Evolutionary conservation across 2,329 filamentous ascomycete species (phyloP).

Genomic region (Clonostachys rosea): DNA sequence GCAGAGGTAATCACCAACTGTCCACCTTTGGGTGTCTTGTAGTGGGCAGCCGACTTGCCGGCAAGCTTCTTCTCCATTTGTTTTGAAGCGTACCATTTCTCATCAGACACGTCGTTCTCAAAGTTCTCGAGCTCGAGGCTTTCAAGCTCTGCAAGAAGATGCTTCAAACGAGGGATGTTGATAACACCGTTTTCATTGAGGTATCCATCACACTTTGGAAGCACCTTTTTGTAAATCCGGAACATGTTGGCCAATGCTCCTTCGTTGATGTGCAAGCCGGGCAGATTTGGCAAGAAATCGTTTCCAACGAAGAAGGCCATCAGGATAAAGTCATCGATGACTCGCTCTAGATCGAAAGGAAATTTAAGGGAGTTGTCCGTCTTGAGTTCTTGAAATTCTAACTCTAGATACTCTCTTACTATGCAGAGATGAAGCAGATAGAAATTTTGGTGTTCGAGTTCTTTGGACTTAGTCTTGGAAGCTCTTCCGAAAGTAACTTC

Average conservation of each 20-base stretch:
- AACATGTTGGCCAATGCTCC: slow-evolving; percentile 97
- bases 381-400: slow-evolving; percentile 94
- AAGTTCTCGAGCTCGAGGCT: slow-evolving; percentile 92
- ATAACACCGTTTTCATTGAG: slow-evolving; percentile 95
- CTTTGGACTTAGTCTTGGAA: slow-evolving; percentile 77
- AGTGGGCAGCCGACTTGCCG: slow-evolving; percentile 49
- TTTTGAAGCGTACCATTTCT: slow-evolving; percentile 89
- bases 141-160: slow-evolving; percentile 77
- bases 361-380: slow-evolving; percentile 67
- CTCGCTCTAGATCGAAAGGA: slow-evolving; percentile 85
- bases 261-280: slow-evolving; percentile 96
- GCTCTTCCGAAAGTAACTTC: slow-evolving; percentile 95
- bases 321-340: slow-evolving; percentile 98
- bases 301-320: slow-evolving; percentile 99
- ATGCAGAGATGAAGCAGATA: slow-evolving; percentile 97
- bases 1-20: slow-evolving; percentile 71
- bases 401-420: slow-evolving; percentile 91
- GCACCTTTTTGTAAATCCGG: slow-evolving; percentile 84
- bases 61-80: slow-evolving; percentile 59
- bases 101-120: slow-evolving; percentile 82
- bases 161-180: slow-evolving; percentile 73
- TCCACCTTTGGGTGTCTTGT: slow-evolving; percentile 47
- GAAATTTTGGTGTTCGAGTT: slow-evolving; percentile 98
- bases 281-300: slow-evolving; percentile 96
- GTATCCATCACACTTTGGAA: slow-evolving; percentile 86